Evolutionary conservation across 352 stramenopile genomes (phyloP), one percentile per base, ranked within the genome.

Genomic region (Globisporangium alternatum): DNA sequence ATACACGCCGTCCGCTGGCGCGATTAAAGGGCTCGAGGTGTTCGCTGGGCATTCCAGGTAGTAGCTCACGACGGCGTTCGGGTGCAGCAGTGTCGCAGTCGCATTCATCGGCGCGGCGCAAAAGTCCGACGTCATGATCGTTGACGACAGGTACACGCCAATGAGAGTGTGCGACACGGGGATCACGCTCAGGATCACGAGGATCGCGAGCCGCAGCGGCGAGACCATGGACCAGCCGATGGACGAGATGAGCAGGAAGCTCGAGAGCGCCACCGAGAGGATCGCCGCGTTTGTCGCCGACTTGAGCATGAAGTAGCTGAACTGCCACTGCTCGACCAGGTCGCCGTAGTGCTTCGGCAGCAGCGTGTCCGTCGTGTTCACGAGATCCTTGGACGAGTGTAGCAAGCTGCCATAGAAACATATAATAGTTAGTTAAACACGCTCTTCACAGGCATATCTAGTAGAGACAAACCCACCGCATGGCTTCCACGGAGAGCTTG

Each of bases 281-380:
- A 94, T 94, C n/a, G 84, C 84, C 0, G 75, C 80, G 60, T 92
- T 94, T 1, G 85, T 94, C 28, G 83, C 83, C 22, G 80, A 87
- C 69, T 94, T 90, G 61, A 94, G 79, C 68, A 88, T 74, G 49
- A 92, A 94, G 70, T 94, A 94, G 68, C 68, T 83, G 56, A 83
- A 71, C 55, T 91, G 61, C 85, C 83, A 94, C 33, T 87, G 63
- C 8, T 75, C 71, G 21, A 75, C 83, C 28, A 90, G 60, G 2
- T 77, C 69, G 19, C 69, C 76, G 41, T 83, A 89, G 69, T 92
- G 70, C n/a, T 62, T 74, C 3, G 85, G 85, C 52, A 94, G 65
- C 61, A 91, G 58, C 25, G 62, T 37, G 45, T 73, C 47, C 3
- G 81, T 89, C 48, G 74, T 65, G 62, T 90, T 89, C 44, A 48